These are phyloP conservation scores for Alternaria sp. DNA, from an alignment of 2,329 filamentous ascomycete genomes.

Conservation along the genomic window DNA sequence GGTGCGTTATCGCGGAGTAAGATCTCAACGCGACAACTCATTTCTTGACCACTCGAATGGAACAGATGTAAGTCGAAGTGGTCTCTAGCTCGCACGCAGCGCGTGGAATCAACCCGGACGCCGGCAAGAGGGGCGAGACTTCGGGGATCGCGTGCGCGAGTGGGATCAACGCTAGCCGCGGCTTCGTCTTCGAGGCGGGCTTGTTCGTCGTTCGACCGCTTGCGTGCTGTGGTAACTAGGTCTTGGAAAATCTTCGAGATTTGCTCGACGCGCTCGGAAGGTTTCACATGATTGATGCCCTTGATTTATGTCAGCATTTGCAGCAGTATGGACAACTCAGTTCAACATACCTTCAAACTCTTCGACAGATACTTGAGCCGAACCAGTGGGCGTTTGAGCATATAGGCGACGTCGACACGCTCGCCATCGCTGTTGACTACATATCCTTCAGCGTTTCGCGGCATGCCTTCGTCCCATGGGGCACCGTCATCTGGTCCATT, in stretches of 20 bases:
- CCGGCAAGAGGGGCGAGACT: constrained; percentile 74
- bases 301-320: constrained; percentile 43
- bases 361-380: constrained; percentile 87
- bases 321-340: neutral
- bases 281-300: constrained; percentile 64
- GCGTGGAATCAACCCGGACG: constrained; percentile 74
- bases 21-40: constrained; percentile 88
- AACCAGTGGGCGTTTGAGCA: constrained; percentile 87
- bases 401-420: constrained; percentile 89
- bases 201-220: constrained; percentile 73
- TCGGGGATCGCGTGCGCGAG: constrained; percentile 77
- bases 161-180: constrained; percentile 81
- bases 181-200: constrained; percentile 84
- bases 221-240: constrained; percentile 77
- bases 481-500: constrained; percentile 55
- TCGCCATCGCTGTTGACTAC: constrained; percentile 77
- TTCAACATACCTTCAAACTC: constrained; percentile 69
- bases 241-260: constrained; percentile 70
- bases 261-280: constrained; percentile 63
- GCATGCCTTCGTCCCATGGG: constrained; percentile 61
- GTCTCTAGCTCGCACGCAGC: constrained; percentile 88
- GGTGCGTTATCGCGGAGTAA: constrained; percentile 80
- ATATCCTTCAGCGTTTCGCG: constrained; percentile 65
- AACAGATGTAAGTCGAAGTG: constrained; percentile 83
- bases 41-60: constrained; percentile 87